Conservation (phyloP, 1,284 basidiomycete genomes). For the Boletus holoroseus region DNA sequence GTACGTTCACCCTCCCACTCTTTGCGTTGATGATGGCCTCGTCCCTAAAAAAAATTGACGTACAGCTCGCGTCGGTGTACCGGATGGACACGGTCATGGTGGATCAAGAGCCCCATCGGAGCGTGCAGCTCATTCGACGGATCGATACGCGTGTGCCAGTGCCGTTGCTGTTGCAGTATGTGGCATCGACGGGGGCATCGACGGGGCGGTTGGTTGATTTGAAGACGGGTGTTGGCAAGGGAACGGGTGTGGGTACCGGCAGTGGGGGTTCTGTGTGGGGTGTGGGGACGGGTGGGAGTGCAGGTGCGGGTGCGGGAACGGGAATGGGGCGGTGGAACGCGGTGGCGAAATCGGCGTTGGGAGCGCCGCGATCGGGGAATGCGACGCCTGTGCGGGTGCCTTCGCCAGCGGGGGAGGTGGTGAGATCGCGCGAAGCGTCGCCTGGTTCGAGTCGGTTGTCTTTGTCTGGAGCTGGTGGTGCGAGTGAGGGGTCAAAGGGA, state of each 20-base stretch:
- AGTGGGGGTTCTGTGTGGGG: conserved; percentile 5
- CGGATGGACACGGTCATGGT: conserved; percentile 79
- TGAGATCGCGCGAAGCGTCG: conserved; percentile 9
- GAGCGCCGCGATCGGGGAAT: conserved; percentile 12
- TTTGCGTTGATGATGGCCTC: neutral
- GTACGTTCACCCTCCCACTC: conserved; percentile 37
- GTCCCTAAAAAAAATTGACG: neutral
- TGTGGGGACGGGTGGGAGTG: neutral
- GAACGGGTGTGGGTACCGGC: neutral
- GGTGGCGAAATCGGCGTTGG: conserved; percentile 20
- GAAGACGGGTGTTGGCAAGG: conserved; percentile 26
- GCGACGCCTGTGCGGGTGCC: conserved; percentile 21
- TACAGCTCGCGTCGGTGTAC: conserved; percentile 69
- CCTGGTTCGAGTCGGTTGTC: conserved; percentile 3
- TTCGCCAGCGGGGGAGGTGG: conserved; percentile 15
- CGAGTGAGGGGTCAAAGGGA: neutral
- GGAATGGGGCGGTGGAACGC: conserved; percentile 16
- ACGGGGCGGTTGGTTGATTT: conserved; percentile 59
- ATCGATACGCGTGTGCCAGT: conserved; percentile 74
- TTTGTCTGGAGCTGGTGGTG: neutral
- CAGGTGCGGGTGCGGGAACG: neutral
- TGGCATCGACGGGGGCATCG: conserved; percentile 11
- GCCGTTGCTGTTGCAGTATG: conserved; percentile 56
- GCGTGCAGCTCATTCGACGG: conserved; percentile 75
- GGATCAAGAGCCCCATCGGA: conserved; percentile 76